Evolutionary conservation across 495 filamentous ascomycete species (phyloP).

Genomic region (Clohesyomyces aquaticus): DNA sequence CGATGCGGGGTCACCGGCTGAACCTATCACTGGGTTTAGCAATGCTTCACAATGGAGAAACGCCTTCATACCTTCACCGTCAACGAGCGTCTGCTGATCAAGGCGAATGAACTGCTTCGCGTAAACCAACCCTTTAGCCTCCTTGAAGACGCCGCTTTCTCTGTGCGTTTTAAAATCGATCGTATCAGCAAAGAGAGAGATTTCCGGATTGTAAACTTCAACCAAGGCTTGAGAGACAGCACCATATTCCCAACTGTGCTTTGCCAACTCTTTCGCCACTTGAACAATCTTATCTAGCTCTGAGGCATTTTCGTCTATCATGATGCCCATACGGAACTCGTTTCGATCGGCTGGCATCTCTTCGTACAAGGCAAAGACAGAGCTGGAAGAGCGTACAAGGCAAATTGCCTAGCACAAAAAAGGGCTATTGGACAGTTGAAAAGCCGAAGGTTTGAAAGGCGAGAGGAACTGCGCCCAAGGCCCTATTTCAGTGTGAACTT

Average conservation of each 20-base stretch:
- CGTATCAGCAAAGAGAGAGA: conserved; percentile 51
- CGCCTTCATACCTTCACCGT: conserved; percentile 17
- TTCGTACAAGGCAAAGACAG: too few species aligned
- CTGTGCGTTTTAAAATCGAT: conserved; percentile 52
- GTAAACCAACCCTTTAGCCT: conserved; percentile 48
- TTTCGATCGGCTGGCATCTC: too few species aligned
- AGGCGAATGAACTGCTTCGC: conserved; percentile 31
- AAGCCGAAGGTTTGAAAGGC: too few species aligned
- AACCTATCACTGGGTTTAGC: conserved; percentile 27
- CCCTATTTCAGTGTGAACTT: too few species aligned
- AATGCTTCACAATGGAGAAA: background rate
- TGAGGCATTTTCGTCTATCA: too few species aligned
- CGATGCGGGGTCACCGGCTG: conserved; percentile 50
- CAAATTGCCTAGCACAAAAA: too few species aligned
- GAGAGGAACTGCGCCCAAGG: too few species aligned
- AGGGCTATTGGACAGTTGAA: too few species aligned
- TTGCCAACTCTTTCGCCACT: conserved; percentile 30
- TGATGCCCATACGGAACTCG: too few species aligned
- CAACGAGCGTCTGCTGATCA: conserved; percentile 20
- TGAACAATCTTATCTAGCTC: too few species aligned
- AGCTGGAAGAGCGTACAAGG: too few species aligned
- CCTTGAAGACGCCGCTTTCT: conserved; percentile 42
- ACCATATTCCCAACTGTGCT: conserved; percentile 54
- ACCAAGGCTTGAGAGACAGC: conserved; percentile 55
- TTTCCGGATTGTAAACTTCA: conserved; percentile 51